Percentiles rank a stretch among this genome's conserved stretches.
Conservation (phyloP, 352 stramenopile species). For the Globisporangium viniferum region DNA sequence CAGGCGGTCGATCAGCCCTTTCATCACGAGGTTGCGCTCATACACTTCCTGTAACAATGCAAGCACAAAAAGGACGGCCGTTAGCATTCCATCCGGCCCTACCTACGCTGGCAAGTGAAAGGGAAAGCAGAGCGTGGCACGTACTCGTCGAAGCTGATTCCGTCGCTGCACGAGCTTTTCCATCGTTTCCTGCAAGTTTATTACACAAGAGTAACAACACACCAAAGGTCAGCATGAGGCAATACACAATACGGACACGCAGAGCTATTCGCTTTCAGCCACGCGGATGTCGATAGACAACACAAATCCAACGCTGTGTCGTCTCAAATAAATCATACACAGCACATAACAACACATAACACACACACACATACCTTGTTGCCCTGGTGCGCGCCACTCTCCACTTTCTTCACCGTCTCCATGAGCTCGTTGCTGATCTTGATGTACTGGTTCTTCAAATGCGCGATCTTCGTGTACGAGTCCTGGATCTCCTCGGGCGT, state of each 20-base stretch:
- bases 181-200: slow-evolving; percentile 30
- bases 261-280: background rate
- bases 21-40: slow-evolving; percentile 84
- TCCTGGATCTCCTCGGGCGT: slow-evolving; percentile 84
- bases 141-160: slow-evolving; percentile 68
- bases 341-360: background rate
- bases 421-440: slow-evolving; percentile 67
- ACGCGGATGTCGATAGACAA: background rate
- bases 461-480: slow-evolving; percentile 80
- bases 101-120: background rate
- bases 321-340: background rate
- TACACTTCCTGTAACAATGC: slow-evolving; percentile 59
- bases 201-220: background rate
- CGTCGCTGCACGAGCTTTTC: slow-evolving; percentile 58
- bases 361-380: slow-evolving; percentile 12
- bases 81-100: background rate
- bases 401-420: slow-evolving; percentile 49
- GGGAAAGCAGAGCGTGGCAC: background rate
- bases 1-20: slow-evolving; percentile 77
- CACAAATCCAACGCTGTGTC: background rate
- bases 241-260: background rate
- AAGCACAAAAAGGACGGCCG: too few relatives aligned
- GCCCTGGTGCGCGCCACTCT: slow-evolving; percentile 18
- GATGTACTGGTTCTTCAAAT: slow-evolving; percentile 77
- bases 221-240: background rate